Evolutionary conservation across 495 filamentous ascomycete species (phyloP), one percentile per base, ranked within the genome.

Genomic region (Aspergillus leporis): DNA sequence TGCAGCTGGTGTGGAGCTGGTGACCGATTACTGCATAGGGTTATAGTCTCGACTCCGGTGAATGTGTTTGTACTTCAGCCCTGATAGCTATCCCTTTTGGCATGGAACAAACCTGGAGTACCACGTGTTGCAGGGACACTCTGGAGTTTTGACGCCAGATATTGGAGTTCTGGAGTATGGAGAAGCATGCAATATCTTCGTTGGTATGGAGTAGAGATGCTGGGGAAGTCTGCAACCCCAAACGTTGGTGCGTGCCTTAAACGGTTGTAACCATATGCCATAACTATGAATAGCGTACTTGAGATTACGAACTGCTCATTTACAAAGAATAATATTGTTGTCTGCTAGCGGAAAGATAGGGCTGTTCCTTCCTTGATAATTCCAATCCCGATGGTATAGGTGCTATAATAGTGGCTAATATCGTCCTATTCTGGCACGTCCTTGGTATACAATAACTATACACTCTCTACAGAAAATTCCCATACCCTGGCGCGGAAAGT

Each of bases 111-210:
- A 2, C 21, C 41, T 21, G 41, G 41, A 45, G 41, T 21, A 45
- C 43, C 43, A 47, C 43, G 43, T 47, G 43, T 23, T 47, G 19
- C 43, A 47, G 43, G 19, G 13, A 23, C n/a, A n/a, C 43, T 47
- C 16, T n/a, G 38, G 38, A 18, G 38, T 5, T 41, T 41, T 12
- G 38, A 41, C 38, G 3, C 14, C 16, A 18, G 14, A 41, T n/a
- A 47, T 19, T 47, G 43, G 43, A 47, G 43, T 47, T 8, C 43
- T 47, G 43, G 43, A 23, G 43, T 47, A 18, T 23, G 43, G 43
- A 47, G 43, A 47, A 47, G 19, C 43, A 47, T 7, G 43, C 43
- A 6, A 47, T 21, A 12, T 45, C 41, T 4, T 45, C 21, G 5
- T 4, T 47, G 43, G 3, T 47, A 47, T 47, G 43, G 43, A 47